A percentile compares a stretch with the other conserved stretches of the same genome.
phyloP scores from a whole-genome alignment of 768 basidiomycete genomes.

The Suillus americanus region DNA sequence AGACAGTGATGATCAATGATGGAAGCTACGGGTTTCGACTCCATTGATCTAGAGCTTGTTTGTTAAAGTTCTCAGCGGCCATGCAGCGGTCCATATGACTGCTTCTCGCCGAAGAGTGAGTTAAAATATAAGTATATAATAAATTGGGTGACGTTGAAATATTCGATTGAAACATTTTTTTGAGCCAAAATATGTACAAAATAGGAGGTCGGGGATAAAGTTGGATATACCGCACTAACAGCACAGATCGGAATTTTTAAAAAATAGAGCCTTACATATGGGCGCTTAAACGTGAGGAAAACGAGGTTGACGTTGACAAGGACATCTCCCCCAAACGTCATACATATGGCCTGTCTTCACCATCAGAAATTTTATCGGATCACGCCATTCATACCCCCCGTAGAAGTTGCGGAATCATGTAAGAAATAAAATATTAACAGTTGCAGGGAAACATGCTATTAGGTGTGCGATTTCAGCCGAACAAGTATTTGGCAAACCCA shows the following conservation, averaged over 20 bases:
- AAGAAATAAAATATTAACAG: not conserved
- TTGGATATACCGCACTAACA: not conserved
- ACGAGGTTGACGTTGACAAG: not conserved
- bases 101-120: not conserved
- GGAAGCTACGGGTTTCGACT: not conserved
- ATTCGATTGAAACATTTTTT: not conserved
- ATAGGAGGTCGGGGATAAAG: no score
- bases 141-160: no score
- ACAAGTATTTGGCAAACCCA: not conserved
- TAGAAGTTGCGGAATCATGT: not conserved
- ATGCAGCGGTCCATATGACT: not conserved
- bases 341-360: not conserved
- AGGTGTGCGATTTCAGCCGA: not conserved
- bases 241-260: not conserved
- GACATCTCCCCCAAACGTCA: not conserved
- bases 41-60: not conserved
- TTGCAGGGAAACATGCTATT: conserved; percentile 1
- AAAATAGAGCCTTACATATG: not conserved
- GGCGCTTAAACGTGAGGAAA: not conserved
- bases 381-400: not conserved
- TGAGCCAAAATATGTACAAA: not conserved
- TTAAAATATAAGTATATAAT: not conserved
- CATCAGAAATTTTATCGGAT: not conserved
- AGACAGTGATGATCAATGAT: not conserved
- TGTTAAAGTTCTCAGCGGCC: not conserved